Base-by-base conservation (phyloP, 495 filamentous ascomycete genomes). In the Aspergillus cavernicola region DNA sequence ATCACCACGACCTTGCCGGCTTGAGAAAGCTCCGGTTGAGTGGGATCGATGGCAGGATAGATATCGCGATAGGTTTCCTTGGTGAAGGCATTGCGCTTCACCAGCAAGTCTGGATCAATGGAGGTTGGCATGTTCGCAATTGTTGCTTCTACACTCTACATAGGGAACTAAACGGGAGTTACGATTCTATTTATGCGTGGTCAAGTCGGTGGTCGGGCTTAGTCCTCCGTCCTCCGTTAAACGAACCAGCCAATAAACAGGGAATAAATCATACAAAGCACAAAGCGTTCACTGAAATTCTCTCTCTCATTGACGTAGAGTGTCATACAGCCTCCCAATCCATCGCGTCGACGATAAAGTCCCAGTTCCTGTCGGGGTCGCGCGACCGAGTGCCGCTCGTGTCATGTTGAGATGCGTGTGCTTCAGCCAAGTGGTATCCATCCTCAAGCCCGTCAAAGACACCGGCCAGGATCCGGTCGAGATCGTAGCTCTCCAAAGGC, bases 401-500 rank as follows among this genome's bases (percentile, higher is more conserved):
- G 23, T 50, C 46, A 13, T 50, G 20, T 18, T 31, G 6, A 8
- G 46, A 20, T 4, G 15, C 32, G 39, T 50, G 13, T 2, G 22
- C 23, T 15, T 50, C 46, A 2, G 46, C 46, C n/a, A 50, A 22
- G 2, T 15, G 22, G 53, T 66, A 70, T 2, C 61, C 66, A 23
- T 73, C 58, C 23, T 72, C 70, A 40, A 75, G 49, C 2, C 70
- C 76, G 0, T 11, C 52, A 50, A 77, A 68, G 13, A 77, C 68
- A 18, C 48, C 70, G 12, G 52, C 49, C 4, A 87, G 59, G 41
- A 86, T 83, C 4, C 66, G 57, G 29, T 83, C 75, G 11, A 85
- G 70, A 37, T 84, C 73, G 61, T 81, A 84, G 15, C 72, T 69
- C 44, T 76, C 72, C 11, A 85, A 62, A 23, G 76, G 71, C 18